Conservation (phyloP, 768 basidiomycete species). For the Leccinum imitatum region DNA sequence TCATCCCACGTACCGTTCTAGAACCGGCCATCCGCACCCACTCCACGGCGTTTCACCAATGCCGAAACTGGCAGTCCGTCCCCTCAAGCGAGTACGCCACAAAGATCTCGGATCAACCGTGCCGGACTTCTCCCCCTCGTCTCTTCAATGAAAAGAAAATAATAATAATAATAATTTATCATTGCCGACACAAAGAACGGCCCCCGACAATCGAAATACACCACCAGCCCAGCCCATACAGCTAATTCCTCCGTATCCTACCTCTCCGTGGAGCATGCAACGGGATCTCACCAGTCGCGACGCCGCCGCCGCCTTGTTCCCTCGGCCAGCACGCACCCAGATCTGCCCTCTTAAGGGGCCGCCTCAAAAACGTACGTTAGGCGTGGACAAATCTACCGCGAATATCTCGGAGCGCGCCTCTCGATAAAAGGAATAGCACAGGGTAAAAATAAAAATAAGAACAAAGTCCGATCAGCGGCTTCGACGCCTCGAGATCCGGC, state of each 20-base stretch:
- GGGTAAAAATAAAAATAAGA: not conserved
- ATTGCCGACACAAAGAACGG: not conserved
- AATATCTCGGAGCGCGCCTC: slow-evolving; percentile 18
- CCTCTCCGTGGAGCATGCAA: not conserved
- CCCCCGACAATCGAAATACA: not conserved
- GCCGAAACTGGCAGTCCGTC: slow-evolving; percentile 8
- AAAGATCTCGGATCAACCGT: slow-evolving; percentile 1
- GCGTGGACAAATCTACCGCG: slow-evolving; percentile 16
- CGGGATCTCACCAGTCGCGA: slow-evolving; percentile 5
- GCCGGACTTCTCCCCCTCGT: not conserved
- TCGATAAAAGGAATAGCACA: slow-evolving; percentile 10
- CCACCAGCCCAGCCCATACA: not conserved
- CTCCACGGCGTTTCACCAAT: slow-evolving; percentile 12
- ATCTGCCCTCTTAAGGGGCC: slow-evolving; percentile 1
- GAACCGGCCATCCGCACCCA: not conserved
- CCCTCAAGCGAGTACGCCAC: not conserved
- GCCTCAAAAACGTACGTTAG: slow-evolving; percentile 1
- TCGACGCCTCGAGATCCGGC: slow-evolving; percentile 22
- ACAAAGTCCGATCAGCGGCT: slow-evolving; percentile 19
- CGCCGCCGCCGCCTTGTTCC: slow-evolving; percentile 6
- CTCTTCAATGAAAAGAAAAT: not conserved
- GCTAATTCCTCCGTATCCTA: not conserved
- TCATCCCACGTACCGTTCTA: not conserved
- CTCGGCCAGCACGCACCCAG: slow-evolving; percentile 2
- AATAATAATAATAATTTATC: not conserved